These are phyloP conservation scores for Ascochyta koolunga DNA, from an alignment of 2,329 filamentous ascomycete species.

Conservation along the genomic window DNA sequence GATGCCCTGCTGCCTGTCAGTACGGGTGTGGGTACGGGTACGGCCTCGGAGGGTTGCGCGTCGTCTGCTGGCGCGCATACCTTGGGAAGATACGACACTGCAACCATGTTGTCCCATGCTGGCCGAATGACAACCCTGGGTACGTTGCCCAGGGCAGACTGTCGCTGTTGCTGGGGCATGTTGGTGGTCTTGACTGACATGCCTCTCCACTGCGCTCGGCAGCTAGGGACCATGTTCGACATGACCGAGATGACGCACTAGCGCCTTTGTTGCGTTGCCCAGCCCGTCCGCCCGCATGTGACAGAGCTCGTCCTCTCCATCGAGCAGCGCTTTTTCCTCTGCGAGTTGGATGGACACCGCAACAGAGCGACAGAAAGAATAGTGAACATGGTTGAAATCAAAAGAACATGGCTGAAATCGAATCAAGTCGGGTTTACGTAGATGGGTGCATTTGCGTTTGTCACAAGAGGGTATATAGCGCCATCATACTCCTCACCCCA, in stretches of 20 bases:
- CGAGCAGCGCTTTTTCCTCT: no score
- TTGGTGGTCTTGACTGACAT: constrained; percentile 18
- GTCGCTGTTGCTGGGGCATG: constrained; percentile 40
- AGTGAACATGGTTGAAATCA: no score
- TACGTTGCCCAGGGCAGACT: constrained; percentile 34
- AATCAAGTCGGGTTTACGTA: not conserved
- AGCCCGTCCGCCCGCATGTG: constrained; percentile 6
- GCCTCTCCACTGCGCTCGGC: not conserved
- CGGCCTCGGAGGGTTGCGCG: not conserved
- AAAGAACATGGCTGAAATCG: not conserved
- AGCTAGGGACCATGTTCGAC: not conserved
- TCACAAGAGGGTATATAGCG: constrained; percentile 4
- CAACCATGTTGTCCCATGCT: constrained; percentile 33
- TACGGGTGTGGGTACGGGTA: not conserved
- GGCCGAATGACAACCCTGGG: constrained; percentile 38
- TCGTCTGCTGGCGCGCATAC: constrained; percentile 15
- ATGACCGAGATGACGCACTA: constrained; percentile 5
- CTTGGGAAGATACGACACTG: constrained; percentile 41
- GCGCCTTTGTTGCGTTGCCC: not conserved
- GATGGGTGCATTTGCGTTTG: not conserved
- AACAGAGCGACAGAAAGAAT: not conserved
- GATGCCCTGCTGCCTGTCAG: constrained; percentile 64
- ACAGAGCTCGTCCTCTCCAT: no score
- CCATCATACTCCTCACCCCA: constrained; percentile 7
- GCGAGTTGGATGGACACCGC: no score